These are phyloP conservation scores for Rehmannia glutinosa DNA, from an alignment of 257 asterid species.

Conservation along the genomic window DNA sequence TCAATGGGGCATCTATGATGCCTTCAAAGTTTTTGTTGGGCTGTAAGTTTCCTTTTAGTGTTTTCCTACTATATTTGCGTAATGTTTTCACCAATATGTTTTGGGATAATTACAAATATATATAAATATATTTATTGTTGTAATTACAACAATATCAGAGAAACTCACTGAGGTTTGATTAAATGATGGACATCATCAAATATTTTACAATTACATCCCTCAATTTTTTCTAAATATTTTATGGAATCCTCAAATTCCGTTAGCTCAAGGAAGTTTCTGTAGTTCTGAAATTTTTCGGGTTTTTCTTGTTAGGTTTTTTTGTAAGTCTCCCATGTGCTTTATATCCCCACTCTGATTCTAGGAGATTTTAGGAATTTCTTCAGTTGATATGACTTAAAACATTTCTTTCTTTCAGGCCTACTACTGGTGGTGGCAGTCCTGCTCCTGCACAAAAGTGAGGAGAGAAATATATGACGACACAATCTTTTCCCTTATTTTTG, in stretches of 20 bases:
- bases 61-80: not conserved
- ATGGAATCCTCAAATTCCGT: too few relatives aligned
- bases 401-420: not conserved
- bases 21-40: constrained; percentile 88
- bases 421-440: not conserved
- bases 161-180: too few relatives aligned
- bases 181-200: too few relatives aligned
- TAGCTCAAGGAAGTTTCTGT: too few relatives aligned
- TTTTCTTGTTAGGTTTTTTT: too few relatives aligned
- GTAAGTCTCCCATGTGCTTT: too few relatives aligned
- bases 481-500: not conserved
- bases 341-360: too few relatives aligned
- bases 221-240: too few relatives aligned
- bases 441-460: not conserved
- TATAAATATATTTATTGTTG: not conserved
- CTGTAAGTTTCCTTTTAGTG: constrained; percentile 57
- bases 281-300: too few relatives aligned
- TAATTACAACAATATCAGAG: too few relatives aligned
- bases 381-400: not conserved
- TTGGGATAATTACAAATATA: not conserved
- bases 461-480: not conserved
- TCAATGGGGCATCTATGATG: constrained; percentile 94
- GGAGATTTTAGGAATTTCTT: not conserved
- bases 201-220: too few relatives aligned
- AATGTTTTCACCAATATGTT: not conserved